Evolutionary conservation across 257 asterid genomes (phyloP), one percentile per base, ranked within the genome.

Genomic region (Plantago major): DNA sequence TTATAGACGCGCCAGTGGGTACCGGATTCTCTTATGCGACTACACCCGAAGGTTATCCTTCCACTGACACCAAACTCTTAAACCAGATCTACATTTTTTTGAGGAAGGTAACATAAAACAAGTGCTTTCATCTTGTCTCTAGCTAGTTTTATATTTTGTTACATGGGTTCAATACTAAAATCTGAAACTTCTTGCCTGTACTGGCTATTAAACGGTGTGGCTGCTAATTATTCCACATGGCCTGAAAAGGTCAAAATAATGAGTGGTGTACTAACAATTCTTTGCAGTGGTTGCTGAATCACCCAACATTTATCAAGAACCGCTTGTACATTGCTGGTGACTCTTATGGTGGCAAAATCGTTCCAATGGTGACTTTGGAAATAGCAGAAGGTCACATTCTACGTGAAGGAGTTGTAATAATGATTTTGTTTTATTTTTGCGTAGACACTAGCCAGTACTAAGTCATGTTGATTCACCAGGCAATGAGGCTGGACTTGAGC

Each of bases 201-300:
- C 3, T 30, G 37, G 3, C 37, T 30, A 30, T 30, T 30, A 30
- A 5, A 30, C 5, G 5, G 37, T 30, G 5, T 5, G 3, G 5
- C 3, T 30, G 3, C 3, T 5, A 30, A 30, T 5, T 30, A 3
- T 30, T 3, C 37, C 5, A 5, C 37, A 3, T 5, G 37, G 3
- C 5, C 5, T 5, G 5, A 30, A 30, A 30, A 30, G 5, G 5
- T 2, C 5, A 30, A 30, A 30, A 30, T 30, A n/a, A n/a, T n/a
- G n/a, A n/a, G n/a, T n/a, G n/a, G n/a, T n/a, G n/a, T n/a, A n/a
- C n/a, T 30, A 30, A 3, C 16, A 18, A 12, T 19, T 18, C 12
- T 14, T 6, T 76, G 67, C 82, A 85, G 90, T 85, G 94, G 94
- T 13, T 85, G 57, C 63, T 67, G 37, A 69, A 54, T 18, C 90